Base-by-base conservation (phyloP, 768 basidiomycete genomes). In the Lyophyllum atratum region DNA sequence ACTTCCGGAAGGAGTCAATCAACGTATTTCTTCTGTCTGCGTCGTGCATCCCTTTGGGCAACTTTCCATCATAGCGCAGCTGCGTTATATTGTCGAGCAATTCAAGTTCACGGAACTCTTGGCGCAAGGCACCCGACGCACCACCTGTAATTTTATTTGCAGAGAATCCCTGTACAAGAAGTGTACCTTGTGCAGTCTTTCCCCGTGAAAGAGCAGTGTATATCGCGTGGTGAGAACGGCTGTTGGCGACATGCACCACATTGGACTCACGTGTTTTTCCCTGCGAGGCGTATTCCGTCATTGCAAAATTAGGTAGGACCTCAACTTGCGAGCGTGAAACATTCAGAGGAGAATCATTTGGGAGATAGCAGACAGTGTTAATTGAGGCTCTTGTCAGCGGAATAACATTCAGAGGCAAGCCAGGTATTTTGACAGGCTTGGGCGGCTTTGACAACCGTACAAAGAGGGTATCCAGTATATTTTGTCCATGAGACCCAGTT, bases 41-140 rank as follows among this genome's bases (percentile, higher is more conserved):
- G n/a, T 15, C 37, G 0, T 49, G 40, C 19, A 72, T 55, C 2
- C 15, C 21, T 3, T 28, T 17, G 2, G 63, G 59, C 4, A 73
- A 56, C 17, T 57, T 59, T 0, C 57, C 49, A 4, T 62, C 21
- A 55, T 67, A 74, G 26, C 51, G 26, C 12, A 70, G 28, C 1
- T 43, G 44, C 0, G 71, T 73, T 6, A 78, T 71, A 17, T 73
- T 70, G 65, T 76, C 72, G 3, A 76, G 58, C 0, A 75, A 6
- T 28, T 75, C 71, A 0, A 75, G 52, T 31, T 75, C 69, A 14
- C 73, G 14, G 45, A 73, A 72, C 49, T 75, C 74, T 53, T 75
- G 70, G 21, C 71, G 47, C 1, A 76, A 55, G 15, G 58, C 59
- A 4, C 72, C 69, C 1, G 64, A 55, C 9, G 66, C 63, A 2